Evolutionary conservation across 2,329 filamentous ascomycete species (phyloP), one percentile per base, ranked within the genome.

Genomic region (Fusarium tuaranense): DNA sequence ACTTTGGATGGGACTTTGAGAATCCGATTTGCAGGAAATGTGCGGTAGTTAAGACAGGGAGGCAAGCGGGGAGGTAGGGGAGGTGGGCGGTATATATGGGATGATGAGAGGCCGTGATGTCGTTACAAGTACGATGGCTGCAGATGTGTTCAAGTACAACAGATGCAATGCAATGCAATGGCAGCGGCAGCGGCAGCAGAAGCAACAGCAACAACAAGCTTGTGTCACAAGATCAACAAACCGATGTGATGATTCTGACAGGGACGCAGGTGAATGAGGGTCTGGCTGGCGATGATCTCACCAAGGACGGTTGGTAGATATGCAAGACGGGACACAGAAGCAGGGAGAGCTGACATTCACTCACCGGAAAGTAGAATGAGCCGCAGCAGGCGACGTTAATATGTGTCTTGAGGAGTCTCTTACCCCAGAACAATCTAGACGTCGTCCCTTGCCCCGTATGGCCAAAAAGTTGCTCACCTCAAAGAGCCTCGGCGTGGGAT

Each of bases 341-440:
- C 65, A 22, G 16, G 41, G 32, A 39, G 44, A 53, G 62, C n/a
- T 32, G 73, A 53, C 64, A 63, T 60, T 68, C 48, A 69, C 76
- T 75, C 70, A 75, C 77, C 71, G 70, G 58, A 60, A 69, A 57
- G 58, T 32, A 60, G 59, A 69, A 68, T 60, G 67, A 75, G 65
- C 69, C 62, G 68, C 72, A 74, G 72, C 63, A 78, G 62, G 61
- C 65, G 70, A 73, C 59, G 68, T 69, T 68, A 69, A 68, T 65
- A 69, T 65, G 74, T 46, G 44, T 63, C 55, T 71, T 38, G 67
- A 72, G 44, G 48, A 39, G 51, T 63, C 27, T 53, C 14, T 55
- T 72, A 74, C 68, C 65, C 73, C 64, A 51, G 70, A 48, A 65
- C 25, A 68, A 69, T 65, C 46, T 41, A 55, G 48, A 32, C 41